Conservation (phyloP, 2,329 filamentous ascomycete species). For the Pyricularia grisea region DNA sequence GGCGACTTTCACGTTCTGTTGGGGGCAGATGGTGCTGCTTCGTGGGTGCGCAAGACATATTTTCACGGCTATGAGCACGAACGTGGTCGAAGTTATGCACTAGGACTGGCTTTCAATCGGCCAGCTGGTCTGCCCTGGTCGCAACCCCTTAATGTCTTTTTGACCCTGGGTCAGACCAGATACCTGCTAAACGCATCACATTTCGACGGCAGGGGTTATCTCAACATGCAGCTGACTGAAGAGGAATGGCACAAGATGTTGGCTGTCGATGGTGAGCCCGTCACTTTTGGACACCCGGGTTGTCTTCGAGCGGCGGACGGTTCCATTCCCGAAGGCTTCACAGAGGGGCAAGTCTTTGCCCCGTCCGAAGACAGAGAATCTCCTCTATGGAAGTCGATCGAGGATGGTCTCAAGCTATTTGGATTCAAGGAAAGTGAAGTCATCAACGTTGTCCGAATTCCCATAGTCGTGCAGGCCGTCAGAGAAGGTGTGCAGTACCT, state of each 20-base stretch:
- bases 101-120: constrained; percentile 24
- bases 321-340: constrained; percentile 19
- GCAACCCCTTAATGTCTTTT: constrained; percentile 25
- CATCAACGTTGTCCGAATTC: constrained; percentile 25
- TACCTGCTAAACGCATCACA: constrained; percentile 26
- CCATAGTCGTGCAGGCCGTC: constrained; percentile 25
- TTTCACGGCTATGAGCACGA: constrained; percentile 25
- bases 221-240: constrained; percentile 27
- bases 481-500: constrained; percentile 20
- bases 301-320: constrained; percentile 20
- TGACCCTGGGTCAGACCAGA: constrained; percentile 25
- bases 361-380: constrained; percentile 20
- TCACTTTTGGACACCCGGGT: constrained; percentile 22
- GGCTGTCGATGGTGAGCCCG: constrained; percentile 19
- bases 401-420: constrained; percentile 25
- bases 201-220: constrained; percentile 21
- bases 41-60: constrained; percentile 23
- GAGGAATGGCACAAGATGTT: constrained; percentile 25
- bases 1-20: constrained; percentile 26
- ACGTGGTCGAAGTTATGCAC: constrained; percentile 22
- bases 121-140: constrained; percentile 22
- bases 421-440: constrained; percentile 25
- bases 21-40: constrained; percentile 24
- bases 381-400: constrained; percentile 22
- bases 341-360: constrained; percentile 20